phyloP scores from a whole-genome alignment of 2,329 filamentous ascomycete species.

The Colletotrichum magnum region DNA sequence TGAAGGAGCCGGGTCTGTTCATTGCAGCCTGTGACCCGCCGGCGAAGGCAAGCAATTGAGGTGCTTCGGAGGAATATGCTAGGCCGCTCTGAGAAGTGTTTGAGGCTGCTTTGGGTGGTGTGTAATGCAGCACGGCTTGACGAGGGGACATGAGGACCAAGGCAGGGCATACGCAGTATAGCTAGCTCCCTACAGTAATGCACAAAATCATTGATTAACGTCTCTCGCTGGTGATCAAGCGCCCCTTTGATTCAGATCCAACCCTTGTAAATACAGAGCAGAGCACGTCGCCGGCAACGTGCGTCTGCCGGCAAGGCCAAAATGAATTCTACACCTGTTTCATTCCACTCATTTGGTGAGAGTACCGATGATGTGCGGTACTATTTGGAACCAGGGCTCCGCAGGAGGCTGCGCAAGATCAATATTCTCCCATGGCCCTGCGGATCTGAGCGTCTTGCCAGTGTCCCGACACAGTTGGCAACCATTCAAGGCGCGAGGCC shows the following conservation, averaged over 20 bases:
- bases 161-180: conserved; percentile 20
- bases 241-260: not conserved
- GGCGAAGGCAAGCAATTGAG: too few species aligned
- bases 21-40: too few species aligned
- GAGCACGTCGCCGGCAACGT: not conserved
- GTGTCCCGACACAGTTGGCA: conserved; percentile 67
- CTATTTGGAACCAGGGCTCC: conserved; percentile 57
- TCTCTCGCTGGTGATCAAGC: not conserved
- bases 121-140: not conserved
- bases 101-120: not conserved
- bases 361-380: conserved; percentile 67
- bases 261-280: not conserved
- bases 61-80: too few species aligned
- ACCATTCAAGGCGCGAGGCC: conserved; percentile 66
- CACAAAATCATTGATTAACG: conserved; percentile 2
- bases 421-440: conserved; percentile 64
- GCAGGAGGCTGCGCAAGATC: conserved; percentile 59
- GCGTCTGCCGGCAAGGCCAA: too few species aligned
- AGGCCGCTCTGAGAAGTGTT: too few species aligned
- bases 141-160: not conserved
- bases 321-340: too few species aligned
- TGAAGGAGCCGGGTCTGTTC: too few species aligned
- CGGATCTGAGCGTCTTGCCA: conserved; percentile 59
- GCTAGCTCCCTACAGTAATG: conserved; percentile 19
- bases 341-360: conserved; percentile 61